These are phyloP conservation scores for Coix lacrymajobi DNA, from an alignment of 176 grass and related monocot species.

Conservation along the genomic window DNA sequence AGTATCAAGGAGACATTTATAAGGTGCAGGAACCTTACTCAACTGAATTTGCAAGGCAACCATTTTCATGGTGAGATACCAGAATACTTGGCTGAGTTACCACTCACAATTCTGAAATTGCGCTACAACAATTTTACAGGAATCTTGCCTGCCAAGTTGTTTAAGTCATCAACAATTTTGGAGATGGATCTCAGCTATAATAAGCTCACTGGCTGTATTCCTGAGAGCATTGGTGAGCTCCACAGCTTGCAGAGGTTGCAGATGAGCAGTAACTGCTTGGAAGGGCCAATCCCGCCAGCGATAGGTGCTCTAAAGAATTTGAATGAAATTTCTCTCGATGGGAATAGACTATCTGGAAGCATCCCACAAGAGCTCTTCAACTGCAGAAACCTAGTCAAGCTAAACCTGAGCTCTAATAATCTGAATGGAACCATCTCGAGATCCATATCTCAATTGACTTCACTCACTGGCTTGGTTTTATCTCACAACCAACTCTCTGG, in stretches of 20 bases:
- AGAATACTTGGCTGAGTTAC: slow-evolving; percentile 64
- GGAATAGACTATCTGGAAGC: slow-evolving; percentile 63
- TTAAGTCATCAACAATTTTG: slow-evolving; percentile 50
- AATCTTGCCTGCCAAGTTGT: slow-evolving; percentile 49
- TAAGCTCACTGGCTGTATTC: slow-evolving; percentile 49
- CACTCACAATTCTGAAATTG: slow-evolving; percentile 46
- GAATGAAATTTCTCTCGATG: slow-evolving; percentile 44
- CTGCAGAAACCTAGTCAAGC: slow-evolving; percentile 63
- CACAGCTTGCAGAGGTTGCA: slow-evolving; percentile 35
- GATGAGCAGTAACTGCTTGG: slow-evolving; percentile 60
- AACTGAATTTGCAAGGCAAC: slow-evolving; percentile 54
- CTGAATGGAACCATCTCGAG: slow-evolving; percentile 46
- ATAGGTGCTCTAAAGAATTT: slow-evolving; percentile 62
- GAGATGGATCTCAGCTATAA: slow-evolving; percentile 53
- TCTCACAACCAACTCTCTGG: slow-evolving; percentile 66
- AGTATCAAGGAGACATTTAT: slow-evolving; percentile 62
- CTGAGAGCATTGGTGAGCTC: slow-evolving; percentile 45
- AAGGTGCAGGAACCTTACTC: slow-evolving; percentile 56
- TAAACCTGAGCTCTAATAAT: slow-evolving; percentile 69
- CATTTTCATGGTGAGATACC: slow-evolving; percentile 68
- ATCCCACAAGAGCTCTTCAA: slow-evolving; percentile 72
- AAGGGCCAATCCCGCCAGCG: slow-evolving; percentile 49
- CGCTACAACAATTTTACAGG: slow-evolving; percentile 70
- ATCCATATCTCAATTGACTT: slow-evolving; percentile 53
- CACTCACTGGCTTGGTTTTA: slow-evolving; percentile 67